Evolutionary conservation across 1,139 yeast genomes (phyloP).

Genomic region (Geotrichum aggregatum): DNA sequence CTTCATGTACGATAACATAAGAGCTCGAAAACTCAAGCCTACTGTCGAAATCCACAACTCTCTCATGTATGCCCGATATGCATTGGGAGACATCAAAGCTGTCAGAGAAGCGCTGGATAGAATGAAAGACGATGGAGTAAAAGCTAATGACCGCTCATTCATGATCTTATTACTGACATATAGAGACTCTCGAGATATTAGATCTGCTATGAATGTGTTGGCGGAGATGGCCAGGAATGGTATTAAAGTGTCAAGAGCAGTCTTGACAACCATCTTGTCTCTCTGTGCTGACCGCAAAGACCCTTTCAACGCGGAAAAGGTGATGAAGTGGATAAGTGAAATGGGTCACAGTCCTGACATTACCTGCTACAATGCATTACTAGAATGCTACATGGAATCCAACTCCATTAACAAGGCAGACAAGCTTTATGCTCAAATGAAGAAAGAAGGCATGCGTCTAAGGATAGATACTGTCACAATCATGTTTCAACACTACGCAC

Average conservation of each 20-base stretch:
- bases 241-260: constrained; percentile 28
- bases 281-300: constrained; percentile 36
- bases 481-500: constrained; percentile 26
- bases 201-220: constrained; percentile 35
- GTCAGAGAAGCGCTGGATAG: constrained; percentile 45
- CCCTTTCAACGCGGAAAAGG: constrained; percentile 28
- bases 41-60: constrained; percentile 45
- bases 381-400: constrained; percentile 28
- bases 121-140: constrained; percentile 40
- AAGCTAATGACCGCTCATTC: constrained; percentile 35
- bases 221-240: constrained; percentile 30
- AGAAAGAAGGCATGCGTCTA: constrained; percentile 23
- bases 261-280: constrained; percentile 33
- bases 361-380: constrained; percentile 30
- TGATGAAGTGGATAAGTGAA: constrained; percentile 33
- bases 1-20: constrained; percentile 46
- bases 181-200: constrained; percentile 33
- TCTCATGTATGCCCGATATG: constrained; percentile 47
- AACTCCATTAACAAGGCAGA: constrained; percentile 27
- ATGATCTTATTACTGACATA: constrained; percentile 32
- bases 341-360: constrained; percentile 30
- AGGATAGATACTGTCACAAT: constrained; percentile 32
- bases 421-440: constrained; percentile 25
- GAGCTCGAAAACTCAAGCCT: constrained; percentile 49
- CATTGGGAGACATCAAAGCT: constrained; percentile 45